These are phyloP conservation scores for Pseudonectria foliicola DNA, from an alignment of 2,329 filamentous ascomycete genomes.

Conservation along the genomic window DNA sequence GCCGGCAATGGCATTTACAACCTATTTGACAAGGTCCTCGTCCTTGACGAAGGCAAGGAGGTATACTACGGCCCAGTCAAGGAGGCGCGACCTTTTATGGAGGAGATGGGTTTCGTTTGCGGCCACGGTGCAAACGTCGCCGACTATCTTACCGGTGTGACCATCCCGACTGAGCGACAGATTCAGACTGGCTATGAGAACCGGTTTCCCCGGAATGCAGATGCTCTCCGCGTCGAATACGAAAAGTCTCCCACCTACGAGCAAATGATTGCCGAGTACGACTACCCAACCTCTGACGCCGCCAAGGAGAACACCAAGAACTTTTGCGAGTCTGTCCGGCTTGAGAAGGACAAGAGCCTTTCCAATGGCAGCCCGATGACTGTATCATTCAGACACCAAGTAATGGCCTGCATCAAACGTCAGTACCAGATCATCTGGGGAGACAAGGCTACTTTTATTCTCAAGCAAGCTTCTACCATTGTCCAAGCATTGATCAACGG, in stretches of 20 bases:
- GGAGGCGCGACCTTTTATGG: constrained; percentile 58
- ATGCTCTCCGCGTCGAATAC: constrained; percentile 41
- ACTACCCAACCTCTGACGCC: constrained; percentile 44
- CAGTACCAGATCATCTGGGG: constrained; percentile 62
- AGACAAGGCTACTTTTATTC: constrained; percentile 55
- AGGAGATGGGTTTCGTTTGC: constrained; percentile 56
- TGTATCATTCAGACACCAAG: constrained; percentile 45
- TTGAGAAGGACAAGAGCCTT: constrained; percentile 49
- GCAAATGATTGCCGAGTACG: constrained; percentile 48
- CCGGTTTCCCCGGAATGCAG: constrained; percentile 38
- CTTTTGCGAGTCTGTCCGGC: constrained; percentile 45
- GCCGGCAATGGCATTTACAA: constrained; percentile 64
- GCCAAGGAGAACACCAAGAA: constrained; percentile 42
- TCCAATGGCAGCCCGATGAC: constrained; percentile 49
- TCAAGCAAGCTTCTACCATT: constrained; percentile 53
- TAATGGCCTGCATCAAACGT: constrained; percentile 47
- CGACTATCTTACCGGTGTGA: constrained; percentile 60
- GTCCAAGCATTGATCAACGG: constrained; percentile 55
- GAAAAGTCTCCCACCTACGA: constrained; percentile 42
- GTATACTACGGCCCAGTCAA: constrained; percentile 56
- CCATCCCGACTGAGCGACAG: constrained; percentile 59
- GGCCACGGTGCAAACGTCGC: constrained; percentile 55
- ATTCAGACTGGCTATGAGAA: constrained; percentile 39
- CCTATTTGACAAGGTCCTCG: constrained; percentile 62
- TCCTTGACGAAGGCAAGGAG: constrained; percentile 59